These are phyloP conservation scores for Nephelium lappaceum DNA, from an alignment of 345 rosid genomes.

Conservation along the genomic window DNA sequence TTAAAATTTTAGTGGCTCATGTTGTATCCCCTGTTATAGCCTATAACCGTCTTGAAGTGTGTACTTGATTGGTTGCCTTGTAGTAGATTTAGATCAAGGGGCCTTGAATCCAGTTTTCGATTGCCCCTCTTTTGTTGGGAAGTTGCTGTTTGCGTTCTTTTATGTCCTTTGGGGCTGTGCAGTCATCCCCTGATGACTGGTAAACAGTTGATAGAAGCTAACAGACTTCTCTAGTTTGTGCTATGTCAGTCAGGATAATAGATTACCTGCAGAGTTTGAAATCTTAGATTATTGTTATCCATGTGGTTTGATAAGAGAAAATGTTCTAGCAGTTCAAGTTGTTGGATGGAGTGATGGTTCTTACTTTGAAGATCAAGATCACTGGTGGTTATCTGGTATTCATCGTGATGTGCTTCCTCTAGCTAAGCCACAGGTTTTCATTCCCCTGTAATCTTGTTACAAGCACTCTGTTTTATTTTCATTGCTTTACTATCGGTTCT, in stretches of 20 bases:
- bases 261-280: constrained; percentile 98
- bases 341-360: constrained; percentile 99
- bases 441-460: constrained; percentile 3
- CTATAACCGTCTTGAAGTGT: no score
- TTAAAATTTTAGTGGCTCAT: no score
- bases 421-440: constrained; percentile 88
- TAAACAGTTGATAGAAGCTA: constrained; percentile 12
- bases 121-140: neutral
- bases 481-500: neutral
- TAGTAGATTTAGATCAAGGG: neutral
- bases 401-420: constrained; percentile 96
- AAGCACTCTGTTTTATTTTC: neutral
- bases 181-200: neutral
- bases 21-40: no score
- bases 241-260: constrained; percentile 87
- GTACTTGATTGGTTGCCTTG: neutral
- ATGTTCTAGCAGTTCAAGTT: constrained; percentile 95
- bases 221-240: constrained; percentile 26
- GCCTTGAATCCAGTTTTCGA: neutral
- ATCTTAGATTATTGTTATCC: constrained; percentile 85
- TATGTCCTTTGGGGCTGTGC: neutral
- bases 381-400: constrained; percentile 97
- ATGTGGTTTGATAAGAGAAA: constrained; percentile 66
- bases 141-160: neutral
- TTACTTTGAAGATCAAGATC: constrained; percentile 99